Base-by-base conservation (phyloP, 345 rosid species). In the Alliaria petiolata region DNA sequence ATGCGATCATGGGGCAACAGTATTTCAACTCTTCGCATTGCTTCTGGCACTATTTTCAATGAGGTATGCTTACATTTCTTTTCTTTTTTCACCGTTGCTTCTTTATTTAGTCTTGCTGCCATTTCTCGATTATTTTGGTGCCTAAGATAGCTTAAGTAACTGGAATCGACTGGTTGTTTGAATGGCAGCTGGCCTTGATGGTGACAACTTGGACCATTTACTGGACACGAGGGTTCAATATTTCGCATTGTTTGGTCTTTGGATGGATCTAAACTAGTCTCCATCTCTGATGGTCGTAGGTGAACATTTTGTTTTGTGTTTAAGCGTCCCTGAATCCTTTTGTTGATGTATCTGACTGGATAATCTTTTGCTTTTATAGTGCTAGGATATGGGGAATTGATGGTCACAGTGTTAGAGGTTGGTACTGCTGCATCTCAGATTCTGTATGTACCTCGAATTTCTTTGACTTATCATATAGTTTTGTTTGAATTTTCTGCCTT, bases 231-330 rank as follows among this genome's bases (percentile, higher is more conserved):
- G 78, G 99, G 99, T 78, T 95, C 96, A 20, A 95, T 95, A 73
- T 89, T 91, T 83, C 90, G 93, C 67, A 82, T 95, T 25, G 88
- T 85, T 59, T 95, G 99, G 99, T 89, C 97, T 65, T 81, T 84
- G 56, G 82, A 81, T 83, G 97, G 96, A 70, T 83, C 88, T 43
- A 89, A 81, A 77, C 81, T 95, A 62, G 85, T 95, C 72, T 91
- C 96, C 14, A 91, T 88, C 66, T 95, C 97, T 81, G 97, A 95
- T 86, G 99, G 91, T 83, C 93, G 96, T 66, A 91, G 99, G 99
- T 95, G 72, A 83, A 76, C 66, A 74, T 60, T 59, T 74, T 69
- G 63, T 46, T 51, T 38, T n/a, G n/a, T n/a, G 30, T 64, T 57
- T 16, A 44, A 22, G 9, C 9, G 5, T 68, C 35, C 31, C 69